A percentile compares a stretch with the other conserved stretches of the same genome.
phyloP scores from a whole-genome alignment of 768 basidiomycete species.

The Termitomyces heimii region DNA sequence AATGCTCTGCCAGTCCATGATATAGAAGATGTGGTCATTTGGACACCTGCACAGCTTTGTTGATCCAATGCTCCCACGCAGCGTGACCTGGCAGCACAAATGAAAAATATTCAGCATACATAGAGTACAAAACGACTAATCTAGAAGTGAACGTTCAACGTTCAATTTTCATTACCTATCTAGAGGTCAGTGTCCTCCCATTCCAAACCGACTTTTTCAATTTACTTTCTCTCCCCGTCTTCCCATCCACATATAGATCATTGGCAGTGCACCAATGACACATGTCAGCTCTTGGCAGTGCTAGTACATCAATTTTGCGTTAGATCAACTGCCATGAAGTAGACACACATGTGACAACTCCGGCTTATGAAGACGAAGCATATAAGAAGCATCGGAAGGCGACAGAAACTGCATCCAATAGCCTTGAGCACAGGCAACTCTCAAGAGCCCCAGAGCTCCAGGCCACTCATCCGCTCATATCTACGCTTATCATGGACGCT shows the following conservation, averaged over 20 bases:
- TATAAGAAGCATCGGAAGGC: not conserved
- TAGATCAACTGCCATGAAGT: not conserved
- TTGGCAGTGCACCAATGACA: no score
- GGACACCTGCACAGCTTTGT: not conserved
- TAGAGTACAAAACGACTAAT: not conserved
- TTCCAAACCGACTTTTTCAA: not conserved
- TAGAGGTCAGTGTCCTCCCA: not conserved
- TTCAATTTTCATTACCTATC: not conserved
- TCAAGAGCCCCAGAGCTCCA: not conserved
- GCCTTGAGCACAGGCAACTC: not conserved
- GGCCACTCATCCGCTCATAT: not conserved
- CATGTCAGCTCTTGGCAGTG: no score
- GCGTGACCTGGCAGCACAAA: no score
- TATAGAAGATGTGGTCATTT: not conserved
- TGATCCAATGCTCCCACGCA: not conserved
- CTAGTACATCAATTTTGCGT: no score
- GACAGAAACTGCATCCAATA: not conserved
- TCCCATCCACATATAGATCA: not conserved
- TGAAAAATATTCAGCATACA: not conserved
- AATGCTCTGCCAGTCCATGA: not conserved
- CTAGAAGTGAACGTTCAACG: not conserved
- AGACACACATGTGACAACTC: not conserved
- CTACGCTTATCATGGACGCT: not conserved
- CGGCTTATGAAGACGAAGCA: not conserved
- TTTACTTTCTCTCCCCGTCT: no score